Conservation (phyloP, 306 rosid genomes). For the Dalbergia oliveri region DNA sequence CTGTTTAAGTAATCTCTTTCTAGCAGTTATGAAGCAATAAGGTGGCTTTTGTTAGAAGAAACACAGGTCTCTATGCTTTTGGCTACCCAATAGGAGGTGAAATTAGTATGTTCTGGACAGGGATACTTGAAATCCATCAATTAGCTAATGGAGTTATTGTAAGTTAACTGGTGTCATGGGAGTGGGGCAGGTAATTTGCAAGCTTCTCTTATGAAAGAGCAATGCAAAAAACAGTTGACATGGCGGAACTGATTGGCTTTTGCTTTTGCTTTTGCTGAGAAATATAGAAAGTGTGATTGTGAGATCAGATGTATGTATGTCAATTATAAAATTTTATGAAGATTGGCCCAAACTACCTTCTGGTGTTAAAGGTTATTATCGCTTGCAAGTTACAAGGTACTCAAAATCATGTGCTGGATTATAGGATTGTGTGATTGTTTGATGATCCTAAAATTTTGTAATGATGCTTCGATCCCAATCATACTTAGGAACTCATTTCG, state of each 20-base stretch:
- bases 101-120: background rate
- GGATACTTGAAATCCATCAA: background rate
- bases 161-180: slow-evolving; percentile 6
- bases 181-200: slow-evolving; percentile 1
- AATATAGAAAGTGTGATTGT: background rate
- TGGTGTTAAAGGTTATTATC: background rate
- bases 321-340: slow-evolving; percentile 5
- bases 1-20: background rate
- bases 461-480: background rate
- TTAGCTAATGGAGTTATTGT: background rate
- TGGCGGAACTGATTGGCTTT: background rate
- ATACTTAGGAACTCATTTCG: background rate
- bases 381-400: no score
- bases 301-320: background rate
- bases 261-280: slow-evolving; percentile 28
- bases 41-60: background rate
- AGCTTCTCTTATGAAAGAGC: slow-evolving; percentile 8
- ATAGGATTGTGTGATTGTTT: no score
- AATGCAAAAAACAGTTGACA: background rate
- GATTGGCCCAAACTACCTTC: slow-evolving; percentile 19
- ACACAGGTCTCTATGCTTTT: background rate
- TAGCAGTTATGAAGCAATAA: background rate
- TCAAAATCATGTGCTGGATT: no score
- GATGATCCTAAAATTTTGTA: background rate
- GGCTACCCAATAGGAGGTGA: background rate